Conservation (phyloP, 2,329 filamentous ascomycete genomes). For the Ceratocystis alfenasii region DNA sequence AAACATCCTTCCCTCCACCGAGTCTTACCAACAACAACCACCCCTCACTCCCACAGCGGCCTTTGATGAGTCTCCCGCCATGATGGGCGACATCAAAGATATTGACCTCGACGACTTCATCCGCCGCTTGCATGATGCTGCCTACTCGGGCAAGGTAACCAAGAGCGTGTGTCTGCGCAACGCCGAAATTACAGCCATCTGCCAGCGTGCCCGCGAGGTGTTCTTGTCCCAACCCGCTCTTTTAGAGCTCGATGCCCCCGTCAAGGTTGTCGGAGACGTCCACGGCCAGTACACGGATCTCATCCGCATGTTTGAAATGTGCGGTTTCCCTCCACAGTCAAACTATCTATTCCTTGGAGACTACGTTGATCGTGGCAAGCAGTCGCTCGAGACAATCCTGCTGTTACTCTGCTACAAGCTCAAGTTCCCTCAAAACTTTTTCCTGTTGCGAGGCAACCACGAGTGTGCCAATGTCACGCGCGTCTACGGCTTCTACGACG, state of each 20-base stretch:
- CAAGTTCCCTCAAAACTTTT: slow-evolving; percentile 96
- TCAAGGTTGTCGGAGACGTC: slow-evolving; percentile 96
- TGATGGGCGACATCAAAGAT: slow-evolving; percentile 81
- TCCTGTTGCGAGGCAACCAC: slow-evolving; percentile 85
- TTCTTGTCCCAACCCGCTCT: slow-evolving; percentile 86
- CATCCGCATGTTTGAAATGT: slow-evolving; percentile 97
- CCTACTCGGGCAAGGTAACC: slow-evolving; percentile 91
- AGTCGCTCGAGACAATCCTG: slow-evolving; percentile 87
- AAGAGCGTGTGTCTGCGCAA: slow-evolving; percentile 97
- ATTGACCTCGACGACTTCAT: slow-evolving; percentile 97
- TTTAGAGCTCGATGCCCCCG: slow-evolving; percentile 81
- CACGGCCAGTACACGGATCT: slow-evolving; percentile 95
- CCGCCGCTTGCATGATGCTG: slow-evolving; percentile 81
- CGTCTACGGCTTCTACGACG: slow-evolving; percentile 95
- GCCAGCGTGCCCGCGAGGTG: slow-evolving; percentile 74
- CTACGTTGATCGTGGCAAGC: slow-evolving; percentile 93
- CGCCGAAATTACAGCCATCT: slow-evolving; percentile 90
- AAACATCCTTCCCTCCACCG: slow-evolving; percentile 23
- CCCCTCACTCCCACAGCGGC: slow-evolving; percentile 34
- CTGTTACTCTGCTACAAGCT: slow-evolving; percentile 92
- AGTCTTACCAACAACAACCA: slow-evolving; percentile 50
- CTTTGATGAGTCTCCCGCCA: slow-evolving; percentile 41
- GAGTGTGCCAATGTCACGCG: slow-evolving; percentile 93
- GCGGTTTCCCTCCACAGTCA: slow-evolving; percentile 79
- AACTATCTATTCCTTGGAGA: slow-evolving; percentile 94